Evolutionary conservation across 2,329 filamentous ascomycete genomes (phyloP), one percentile per base, ranked within the genome.

Genomic region (Venturia pyrina): DNA sequence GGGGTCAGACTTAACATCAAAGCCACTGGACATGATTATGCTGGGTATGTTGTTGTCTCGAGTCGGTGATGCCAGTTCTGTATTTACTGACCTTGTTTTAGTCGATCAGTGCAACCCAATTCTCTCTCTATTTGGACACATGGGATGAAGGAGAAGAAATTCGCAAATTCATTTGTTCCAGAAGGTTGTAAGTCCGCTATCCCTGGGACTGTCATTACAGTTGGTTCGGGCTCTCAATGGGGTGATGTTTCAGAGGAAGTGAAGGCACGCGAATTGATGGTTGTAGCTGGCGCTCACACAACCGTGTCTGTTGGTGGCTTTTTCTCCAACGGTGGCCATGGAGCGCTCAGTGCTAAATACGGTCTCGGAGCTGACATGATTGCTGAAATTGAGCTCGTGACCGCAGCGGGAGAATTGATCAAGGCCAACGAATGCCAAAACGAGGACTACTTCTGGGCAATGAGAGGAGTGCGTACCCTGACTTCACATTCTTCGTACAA

Each of bases 301-400:
- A 66, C 63, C 3, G 64, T 67, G 13, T 21, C 19, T 32, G 21
- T 67, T 11, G 66, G 64, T 28, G 66, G 66, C n/a, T 67, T 48
- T 24, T 24, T 66, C n/a, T 37, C 46, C 1, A 59, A 59, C 32
- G 76, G 75, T 7, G 76, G 77, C 0, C 77, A 77, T 66, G 74
- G 72, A 2, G 71, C 72, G 7, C 72, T 74, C 21, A 71, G 71
- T 7, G 65, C 70, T 0, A 70, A 71, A 37, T 73, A 72, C 64
- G 76, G 77, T 3, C 69, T 78, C 1, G 76, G 75, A 1, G 72
- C 71, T 21, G 76, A 78, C 64, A 73, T 77, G 67, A 74, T 78
- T 19, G 66, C 77, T 7, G 71, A 71, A 19, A 78, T 78, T 3
- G 76, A 72, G 50, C 65, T 80, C 2, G 74, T 80, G 2, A 72